A percentile compares a stretch with the other conserved stretches of the same genome.
phyloP scores from a whole-genome alignment of 805 yeast species.

The Kodamaea hsintzibuensis region DNA sequence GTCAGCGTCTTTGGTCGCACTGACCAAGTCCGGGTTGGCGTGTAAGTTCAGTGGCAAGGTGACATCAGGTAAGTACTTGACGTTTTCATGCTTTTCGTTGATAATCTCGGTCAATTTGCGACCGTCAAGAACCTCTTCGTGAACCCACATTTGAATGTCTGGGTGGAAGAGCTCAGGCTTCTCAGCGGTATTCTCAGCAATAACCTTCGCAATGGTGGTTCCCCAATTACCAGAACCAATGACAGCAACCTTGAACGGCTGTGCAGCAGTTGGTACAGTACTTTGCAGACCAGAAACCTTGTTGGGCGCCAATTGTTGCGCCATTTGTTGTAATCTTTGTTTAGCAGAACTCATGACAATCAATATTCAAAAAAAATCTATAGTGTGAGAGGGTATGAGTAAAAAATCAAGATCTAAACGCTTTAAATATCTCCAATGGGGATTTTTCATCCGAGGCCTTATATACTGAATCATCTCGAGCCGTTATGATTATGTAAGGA shows the following conservation, averaged over 20 bases:
- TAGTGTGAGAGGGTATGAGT: not conserved
- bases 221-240: constrained; percentile 52
- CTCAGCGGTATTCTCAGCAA: constrained; percentile 43
- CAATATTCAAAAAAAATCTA: not conserved
- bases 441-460: constrained; percentile 4
- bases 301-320: constrained; percentile 27
- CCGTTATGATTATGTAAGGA: not conserved
- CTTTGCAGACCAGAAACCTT: constrained; percentile 1
- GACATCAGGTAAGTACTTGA: constrained; percentile 45
- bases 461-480: not conserved
- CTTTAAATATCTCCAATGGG: not conserved
- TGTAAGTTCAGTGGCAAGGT: constrained; percentile 42
- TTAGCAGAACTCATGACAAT: constrained; percentile 6
- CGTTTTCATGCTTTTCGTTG: constrained; percentile 44
- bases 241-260: constrained; percentile 40
- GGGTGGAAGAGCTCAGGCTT: constrained; percentile 40
- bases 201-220: constrained; percentile 46
- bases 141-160: constrained; percentile 48
- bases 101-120: constrained; percentile 44
- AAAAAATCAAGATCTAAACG: not conserved
- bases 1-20: constrained; percentile 42
- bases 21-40: constrained; percentile 42
- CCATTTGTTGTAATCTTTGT: constrained; percentile 31
- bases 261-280: constrained; percentile 10
- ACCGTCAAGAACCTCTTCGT: constrained; percentile 43